Evolutionary conservation across 1,284 basidiomycete species (phyloP).

Genomic region (Violaceomyces palustris): DNA sequence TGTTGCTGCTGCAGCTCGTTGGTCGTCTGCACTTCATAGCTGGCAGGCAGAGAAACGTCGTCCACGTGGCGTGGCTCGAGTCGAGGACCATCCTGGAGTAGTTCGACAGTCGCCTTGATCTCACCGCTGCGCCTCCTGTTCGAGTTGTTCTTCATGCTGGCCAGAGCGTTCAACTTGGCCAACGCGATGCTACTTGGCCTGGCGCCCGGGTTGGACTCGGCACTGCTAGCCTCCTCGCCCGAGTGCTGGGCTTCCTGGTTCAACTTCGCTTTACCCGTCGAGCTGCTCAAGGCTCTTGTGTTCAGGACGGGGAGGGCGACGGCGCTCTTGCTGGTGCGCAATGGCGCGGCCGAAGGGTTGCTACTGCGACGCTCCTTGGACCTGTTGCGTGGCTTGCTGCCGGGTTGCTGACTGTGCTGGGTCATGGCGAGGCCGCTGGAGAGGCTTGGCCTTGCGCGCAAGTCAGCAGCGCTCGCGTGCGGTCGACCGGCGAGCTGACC

Average conservation of each 20-base stretch:
- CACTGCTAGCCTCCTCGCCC: slow-evolving; percentile 17
- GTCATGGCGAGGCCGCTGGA: slow-evolving; percentile 3
- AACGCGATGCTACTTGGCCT: slow-evolving; percentile 25
- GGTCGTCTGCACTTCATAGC: too few relatives aligned
- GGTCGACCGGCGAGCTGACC: slow-evolving; percentile 37
- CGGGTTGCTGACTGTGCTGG: neutral
- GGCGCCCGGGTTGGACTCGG: slow-evolving; percentile 14
- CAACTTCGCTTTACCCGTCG: slow-evolving; percentile 49
- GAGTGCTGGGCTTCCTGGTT: slow-evolving; percentile 2
- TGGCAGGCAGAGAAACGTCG: too few relatives aligned
- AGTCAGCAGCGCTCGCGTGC: slow-evolving; percentile 40
- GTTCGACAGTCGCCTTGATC: too few relatives aligned
- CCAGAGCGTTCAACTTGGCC: slow-evolving; percentile 23
- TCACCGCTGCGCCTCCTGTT: too few relatives aligned
- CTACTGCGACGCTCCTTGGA: slow-evolving; percentile 5
- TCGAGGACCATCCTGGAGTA: too few relatives aligned
- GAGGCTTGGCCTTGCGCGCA: slow-evolving; percentile 14
- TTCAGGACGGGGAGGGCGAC: slow-evolving; percentile 58
- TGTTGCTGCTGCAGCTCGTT: slow-evolving; percentile 1
- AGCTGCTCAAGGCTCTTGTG: slow-evolving; percentile 56
- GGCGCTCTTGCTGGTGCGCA: slow-evolving; percentile 61
- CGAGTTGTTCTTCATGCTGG: slow-evolving; percentile 20
- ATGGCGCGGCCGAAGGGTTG: slow-evolving; percentile 5
- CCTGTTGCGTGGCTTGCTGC: neutral
- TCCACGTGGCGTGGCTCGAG: too few relatives aligned